phyloP scores from a whole-genome alignment of 495 filamentous ascomycete genomes.

The Tuber calosporum region DNA sequence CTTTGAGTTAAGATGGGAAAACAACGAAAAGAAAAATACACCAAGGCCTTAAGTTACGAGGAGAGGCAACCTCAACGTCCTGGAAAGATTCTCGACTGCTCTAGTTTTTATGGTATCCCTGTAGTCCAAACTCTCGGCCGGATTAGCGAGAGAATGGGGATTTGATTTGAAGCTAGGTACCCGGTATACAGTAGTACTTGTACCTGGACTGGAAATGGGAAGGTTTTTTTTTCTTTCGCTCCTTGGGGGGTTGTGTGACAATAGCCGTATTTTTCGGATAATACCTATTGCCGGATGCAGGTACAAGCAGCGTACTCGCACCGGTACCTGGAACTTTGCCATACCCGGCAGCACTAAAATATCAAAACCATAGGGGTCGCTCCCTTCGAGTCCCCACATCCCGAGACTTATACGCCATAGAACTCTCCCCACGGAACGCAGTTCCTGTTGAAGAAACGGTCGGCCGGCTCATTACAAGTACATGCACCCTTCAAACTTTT shows the following conservation, averaged over 20 bases:
- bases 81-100: too few relatives aligned
- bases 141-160: not conserved
- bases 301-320: too few relatives aligned
- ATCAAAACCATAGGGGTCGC: not conserved
- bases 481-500: not conserved
- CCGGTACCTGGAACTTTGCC: not conserved
- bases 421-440: not conserved
- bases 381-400: not conserved
- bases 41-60: too few relatives aligned
- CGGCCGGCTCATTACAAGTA: not conserved
- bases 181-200: not conserved
- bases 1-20: too few relatives aligned
- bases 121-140: not conserved
- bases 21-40: too few relatives aligned
- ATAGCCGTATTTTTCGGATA: too few relatives aligned
- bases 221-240: too few relatives aligned
- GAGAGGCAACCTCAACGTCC: too few relatives aligned
- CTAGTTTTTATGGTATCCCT: not conserved
- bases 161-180: not conserved
- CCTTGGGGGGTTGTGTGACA: too few relatives aligned
- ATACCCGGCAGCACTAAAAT: not conserved
- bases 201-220: too few relatives aligned
- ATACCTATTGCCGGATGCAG: too few relatives aligned
- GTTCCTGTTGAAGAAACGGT: not conserved
- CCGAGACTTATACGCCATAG: not conserved